A percentile compares a stretch with the other conserved stretches of the same genome.
phyloP scores from a whole-genome alignment of 2,329 filamentous ascomycete species.

The Diaporthe amygdali region DNA sequence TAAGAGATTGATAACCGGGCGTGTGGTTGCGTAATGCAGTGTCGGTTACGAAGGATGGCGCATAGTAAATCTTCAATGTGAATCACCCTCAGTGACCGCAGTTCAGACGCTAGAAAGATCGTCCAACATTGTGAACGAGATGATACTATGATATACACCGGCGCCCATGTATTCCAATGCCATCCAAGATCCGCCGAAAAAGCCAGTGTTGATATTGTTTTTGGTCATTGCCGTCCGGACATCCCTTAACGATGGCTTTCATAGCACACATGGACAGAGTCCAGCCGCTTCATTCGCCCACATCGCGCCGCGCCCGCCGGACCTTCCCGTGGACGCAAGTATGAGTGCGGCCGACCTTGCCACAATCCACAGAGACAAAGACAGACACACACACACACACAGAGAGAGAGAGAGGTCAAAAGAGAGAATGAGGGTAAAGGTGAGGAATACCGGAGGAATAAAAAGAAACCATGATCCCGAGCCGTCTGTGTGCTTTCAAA shows the following conservation, averaged over 20 bases:
- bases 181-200: not conserved
- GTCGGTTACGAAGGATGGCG: not conserved
- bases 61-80: not conserved
- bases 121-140: not conserved
- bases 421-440: not conserved
- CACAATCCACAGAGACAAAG: not conserved
- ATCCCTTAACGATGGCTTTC: not conserved
- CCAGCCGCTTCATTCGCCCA: not conserved
- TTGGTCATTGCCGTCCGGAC: not conserved
- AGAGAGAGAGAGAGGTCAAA: not conserved
- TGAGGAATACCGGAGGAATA: not conserved
- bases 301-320: not conserved
- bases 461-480: not conserved
- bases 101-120: slow-evolving; percentile 1
- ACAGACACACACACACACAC: not conserved
- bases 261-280: not conserved
- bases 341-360: not conserved
- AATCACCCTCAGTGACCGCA: not conserved
- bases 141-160: not conserved
- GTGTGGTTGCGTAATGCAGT: not conserved
- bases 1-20: not conserved
- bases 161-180: not conserved
- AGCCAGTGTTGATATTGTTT: not conserved
- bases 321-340: not conserved
- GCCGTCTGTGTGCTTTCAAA: not conserved